Evolutionary conservation across 495 filamentous ascomycete genomes (phyloP).

Genomic region (Penicillium desertorum): DNA sequence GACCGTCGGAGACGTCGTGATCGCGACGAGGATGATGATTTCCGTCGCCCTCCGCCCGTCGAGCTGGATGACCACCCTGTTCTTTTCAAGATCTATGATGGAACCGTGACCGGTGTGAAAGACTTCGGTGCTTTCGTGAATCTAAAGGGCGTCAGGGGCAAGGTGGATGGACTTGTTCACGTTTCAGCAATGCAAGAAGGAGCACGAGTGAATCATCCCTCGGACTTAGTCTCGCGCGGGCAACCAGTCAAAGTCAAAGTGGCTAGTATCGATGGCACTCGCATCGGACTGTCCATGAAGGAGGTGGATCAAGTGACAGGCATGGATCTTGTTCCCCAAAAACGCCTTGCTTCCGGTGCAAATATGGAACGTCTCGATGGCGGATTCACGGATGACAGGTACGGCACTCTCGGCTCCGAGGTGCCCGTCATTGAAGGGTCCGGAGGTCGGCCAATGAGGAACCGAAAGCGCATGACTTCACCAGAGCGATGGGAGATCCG

Average conservation of each 20-base stretch:
- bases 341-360: constrained; percentile 82
- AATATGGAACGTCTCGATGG: constrained; percentile 83
- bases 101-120: constrained; percentile 85
- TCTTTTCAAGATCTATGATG: constrained; percentile 86
- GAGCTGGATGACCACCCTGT: constrained; percentile 81
- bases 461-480: constrained; percentile 89
- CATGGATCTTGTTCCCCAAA: constrained; percentile 76
- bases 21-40: constrained; percentile 59
- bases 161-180: constrained; percentile 91
- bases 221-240: constrained; percentile 75
- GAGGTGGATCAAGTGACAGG: constrained; percentile 93
- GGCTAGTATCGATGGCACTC: constrained; percentile 73
- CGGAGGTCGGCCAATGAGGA: constrained; percentile 53
- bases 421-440: constrained; percentile 68
- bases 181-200: constrained; percentile 92
- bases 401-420: constrained; percentile 56
- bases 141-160: constrained; percentile 79
- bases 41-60: constrained; percentile 68
- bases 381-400: constrained; percentile 44
- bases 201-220: constrained; percentile 85
- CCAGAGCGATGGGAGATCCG: constrained; percentile 97
- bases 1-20: constrained; percentile 42
- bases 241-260: constrained; percentile 94
- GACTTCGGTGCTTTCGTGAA: constrained; percentile 97
- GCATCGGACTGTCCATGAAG: constrained; percentile 92